Conservation (phyloP, 1,139 yeast genomes). For the Tardiomyces digboiensis region DNA sequence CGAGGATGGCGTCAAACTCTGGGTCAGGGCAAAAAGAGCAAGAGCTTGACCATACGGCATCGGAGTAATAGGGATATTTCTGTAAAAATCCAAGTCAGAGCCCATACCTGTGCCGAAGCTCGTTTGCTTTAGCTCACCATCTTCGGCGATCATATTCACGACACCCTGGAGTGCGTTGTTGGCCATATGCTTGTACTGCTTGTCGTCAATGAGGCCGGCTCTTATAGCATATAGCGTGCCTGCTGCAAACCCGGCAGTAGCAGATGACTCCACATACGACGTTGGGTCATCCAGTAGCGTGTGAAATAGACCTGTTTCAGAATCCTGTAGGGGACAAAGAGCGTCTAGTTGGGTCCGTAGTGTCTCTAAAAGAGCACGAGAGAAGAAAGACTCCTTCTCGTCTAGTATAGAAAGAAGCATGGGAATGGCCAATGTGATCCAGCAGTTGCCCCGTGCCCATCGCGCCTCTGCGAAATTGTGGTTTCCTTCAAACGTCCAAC, state of each 20-base stretch:
- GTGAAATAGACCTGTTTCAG: constrained; percentile 26
- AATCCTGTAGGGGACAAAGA: constrained; percentile 22
- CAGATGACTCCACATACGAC: constrained; percentile 28
- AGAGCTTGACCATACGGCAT: constrained; percentile 33
- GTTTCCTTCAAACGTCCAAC: constrained; percentile 27
- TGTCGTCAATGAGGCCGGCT: constrained; percentile 16
- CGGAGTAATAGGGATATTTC: constrained; percentile 27
- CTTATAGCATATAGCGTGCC: constrained; percentile 28
- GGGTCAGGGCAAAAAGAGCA: constrained; percentile 28
- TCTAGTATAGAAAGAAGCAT: constrained; percentile 27
- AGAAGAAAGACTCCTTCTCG: constrained; percentile 7
- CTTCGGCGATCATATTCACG: constrained; percentile 19
- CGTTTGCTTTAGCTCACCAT: constrained; percentile 27
- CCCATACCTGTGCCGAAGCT: constrained; percentile 33
- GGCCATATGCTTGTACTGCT: constrained; percentile 19
- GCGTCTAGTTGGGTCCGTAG: constrained; percentile 25
- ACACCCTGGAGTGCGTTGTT: constrained; percentile 26
- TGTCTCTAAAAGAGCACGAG: constrained; percentile 23
- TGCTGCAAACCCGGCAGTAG: constrained; percentile 31
- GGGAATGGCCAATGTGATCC: constrained; percentile 32
- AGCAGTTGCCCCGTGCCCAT: constrained; percentile 33
- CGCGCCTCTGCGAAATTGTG: constrained; percentile 28
- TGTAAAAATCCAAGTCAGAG: constrained; percentile 24
- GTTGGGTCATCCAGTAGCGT: constrained; percentile 26
- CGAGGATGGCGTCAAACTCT: background rate